Base-by-base conservation (phyloP, 1,284 basidiomycete species). In the Gymnopus androsaceus region DNA sequence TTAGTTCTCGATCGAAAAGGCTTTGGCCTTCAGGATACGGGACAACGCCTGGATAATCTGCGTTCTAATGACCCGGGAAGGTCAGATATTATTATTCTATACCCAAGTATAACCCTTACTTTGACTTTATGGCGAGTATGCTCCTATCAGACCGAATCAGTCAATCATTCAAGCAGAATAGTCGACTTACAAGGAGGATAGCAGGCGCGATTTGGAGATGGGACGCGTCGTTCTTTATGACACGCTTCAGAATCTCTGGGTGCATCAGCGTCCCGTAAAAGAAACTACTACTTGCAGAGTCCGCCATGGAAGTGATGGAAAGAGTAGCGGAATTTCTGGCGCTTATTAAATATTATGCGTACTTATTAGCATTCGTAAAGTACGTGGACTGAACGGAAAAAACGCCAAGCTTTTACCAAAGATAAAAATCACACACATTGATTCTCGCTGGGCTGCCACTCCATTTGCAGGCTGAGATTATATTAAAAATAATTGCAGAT, bases 241-340 rank as follows among this genome's bases (percentile, higher is more conserved):
- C 85, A 11, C 82, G 72, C 37, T 67, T 69, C 34, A 85, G 67
- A 61, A 86, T 79, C 17, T 73, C 74, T 5, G 83, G 83, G 55
- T 84, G 81, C 67, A 83, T 75, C n/a, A 86, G 67, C 0, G 85
- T 88, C 27, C 94, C 94, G 68, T 95, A 94, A 75, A 94, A 94
- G 72, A 95, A 95, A 4, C 89, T 89, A 56, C 75, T 71, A 66
- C 68, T 50, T n/a, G 55, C 51, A 21, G 17, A 46, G 11, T n/a
- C 27, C 8, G 64, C 30, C 42, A 54, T 59, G 9, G 33, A 54
- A 6, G 14, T n/a, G 34, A 19, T 5, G 17, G n/a, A 23, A 28
- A 21, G 21, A 37, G 23, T 19, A 14, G 28, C 33, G 21, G 4
- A 7, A 23, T 14, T 23, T 34, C n/a, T n/a, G n/a, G n/a, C n/a